Evolutionary conservation across 208 protist genomes (phyloP), one percentile per base, ranked within the genome.

Genomic region (Crithidia fasciculata): DNA sequence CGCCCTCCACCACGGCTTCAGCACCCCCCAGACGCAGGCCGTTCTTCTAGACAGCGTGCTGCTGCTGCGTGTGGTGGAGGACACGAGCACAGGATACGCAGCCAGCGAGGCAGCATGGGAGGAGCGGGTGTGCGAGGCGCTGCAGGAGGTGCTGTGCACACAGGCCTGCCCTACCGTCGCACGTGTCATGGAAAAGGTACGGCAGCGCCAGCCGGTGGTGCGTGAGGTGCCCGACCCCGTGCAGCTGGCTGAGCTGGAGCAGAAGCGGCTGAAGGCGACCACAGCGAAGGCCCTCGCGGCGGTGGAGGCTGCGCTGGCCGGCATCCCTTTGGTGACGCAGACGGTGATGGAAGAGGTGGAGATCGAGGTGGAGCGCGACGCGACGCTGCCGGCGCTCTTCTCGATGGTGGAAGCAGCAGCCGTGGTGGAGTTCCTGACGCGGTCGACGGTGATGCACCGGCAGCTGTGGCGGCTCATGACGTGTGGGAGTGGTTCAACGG

Each of bases 361-460:
- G 4, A 59, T 79, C 36, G 80, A 84, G 59, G 76, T 77, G 69
- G 71, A 79, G 76, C 28, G 16, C 37, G 84, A 92, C 36, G 77
- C 91, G n/a, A 66, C 53, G 55, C 74, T 91, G 55, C 83, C 83
- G 15, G 78, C 87, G n/a, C 78, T 89, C 69, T 92, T 93, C 66
- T 82, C 82, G 16, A 63, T 85, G 41, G 56, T 70, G 5, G 88
- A 93, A 76, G 84, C 81, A 16, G 83, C 85, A 41, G 49, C 66
- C 0, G 70, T 94, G 43, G 78, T 91, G 18, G 79, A 89, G 39
- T 91, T 82, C 61, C 72, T 96, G 44, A 86, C 82, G 15, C 58
- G 69, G n/a, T 88, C 89, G 5, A 74, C 78, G 2, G 63, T 88
- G n/a, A 78, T 50, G 61, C 91, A 96, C 65, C 91, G 86, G 74